Evolutionary conservation across 2,329 filamentous ascomycete genomes (phyloP).

Genomic region (Penicillium aurantiogriseum): DNA sequence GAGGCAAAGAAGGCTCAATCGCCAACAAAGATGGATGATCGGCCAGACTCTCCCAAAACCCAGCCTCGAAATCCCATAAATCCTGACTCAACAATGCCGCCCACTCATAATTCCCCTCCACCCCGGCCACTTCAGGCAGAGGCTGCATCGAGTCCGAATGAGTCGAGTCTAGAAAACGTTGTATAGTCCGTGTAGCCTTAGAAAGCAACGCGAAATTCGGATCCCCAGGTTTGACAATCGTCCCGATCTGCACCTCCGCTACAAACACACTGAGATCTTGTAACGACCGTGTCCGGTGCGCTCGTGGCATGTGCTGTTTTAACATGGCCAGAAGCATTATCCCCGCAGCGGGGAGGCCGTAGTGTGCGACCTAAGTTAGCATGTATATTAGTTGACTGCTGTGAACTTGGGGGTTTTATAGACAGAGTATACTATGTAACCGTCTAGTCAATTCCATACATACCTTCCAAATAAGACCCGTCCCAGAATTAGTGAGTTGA

Average conservation of each 20-base stretch:
- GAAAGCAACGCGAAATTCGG: conserved; percentile 27
- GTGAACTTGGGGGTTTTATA: not conserved
- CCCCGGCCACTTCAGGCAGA: conserved; percentile 8
- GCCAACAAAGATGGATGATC: conserved; percentile 28
- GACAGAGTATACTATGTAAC: not conserved
- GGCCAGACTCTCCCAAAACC: conserved; percentile 29
- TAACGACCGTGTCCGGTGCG: conserved; percentile 18
- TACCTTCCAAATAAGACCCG: conserved; percentile 31
- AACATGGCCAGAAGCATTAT: conserved; percentile 31
- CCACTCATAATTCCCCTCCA: conserved; percentile 23
- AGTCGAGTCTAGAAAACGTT: conserved; percentile 28
- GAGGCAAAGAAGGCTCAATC: conserved; percentile 22
- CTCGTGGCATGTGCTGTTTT: conserved; percentile 17
- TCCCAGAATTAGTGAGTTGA: conserved; percentile 29
- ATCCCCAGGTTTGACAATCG: conserved; percentile 25
- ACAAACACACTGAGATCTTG: conserved; percentile 32
- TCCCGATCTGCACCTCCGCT: conserved; percentile 27
- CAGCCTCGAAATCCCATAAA: conserved; percentile 29
- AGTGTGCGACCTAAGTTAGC: conserved; percentile 24
- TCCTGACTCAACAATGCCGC: conserved; percentile 23
- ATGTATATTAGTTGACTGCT: not conserved
- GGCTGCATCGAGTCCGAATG: conserved; percentile 15
- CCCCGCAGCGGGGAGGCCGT: conserved; percentile 31
- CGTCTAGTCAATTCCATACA: not conserved
- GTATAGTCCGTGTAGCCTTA: conserved; percentile 27